phyloP scores from a whole-genome alignment of 345 rosid genomes.

The Eucalyptus erythrocorys region DNA sequence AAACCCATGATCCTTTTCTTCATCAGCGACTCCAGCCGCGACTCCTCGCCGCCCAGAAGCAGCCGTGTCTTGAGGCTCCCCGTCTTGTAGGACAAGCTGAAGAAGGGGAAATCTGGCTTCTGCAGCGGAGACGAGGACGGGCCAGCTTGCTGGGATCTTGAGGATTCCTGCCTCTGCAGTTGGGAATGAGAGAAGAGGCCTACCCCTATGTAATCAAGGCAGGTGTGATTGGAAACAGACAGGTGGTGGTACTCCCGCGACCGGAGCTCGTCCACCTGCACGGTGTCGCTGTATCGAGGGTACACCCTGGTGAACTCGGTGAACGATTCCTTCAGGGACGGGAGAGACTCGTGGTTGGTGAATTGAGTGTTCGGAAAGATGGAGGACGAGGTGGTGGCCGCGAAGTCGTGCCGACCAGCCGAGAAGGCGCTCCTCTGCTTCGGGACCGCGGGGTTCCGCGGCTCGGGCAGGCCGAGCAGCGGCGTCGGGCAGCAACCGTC shows the following conservation, averaged over 20 bases:
- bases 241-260: conserved; percentile 62
- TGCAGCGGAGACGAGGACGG: conserved; percentile 12
- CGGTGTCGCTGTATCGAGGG: conserved; percentile 45
- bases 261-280: conserved; percentile 51
- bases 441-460: conserved; percentile 13
- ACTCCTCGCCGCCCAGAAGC: conserved; percentile 59
- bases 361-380: conserved; percentile 65
- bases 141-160: conserved; percentile 21
- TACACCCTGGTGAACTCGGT: conserved; percentile 51
- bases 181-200: conserved; percentile 84
- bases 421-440: conserved; percentile 38
- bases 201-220: conserved; percentile 87
- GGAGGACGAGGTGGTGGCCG: conserved; percentile 40
- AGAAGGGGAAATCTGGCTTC: conserved; percentile 58
- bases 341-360: conserved; percentile 76
- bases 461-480: conserved; percentile 10
- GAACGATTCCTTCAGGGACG: conserved; percentile 52
- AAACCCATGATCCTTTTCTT: conserved; percentile 71
- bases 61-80: conserved; percentile 77
- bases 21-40: conserved; percentile 54
- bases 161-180: conserved; percentile 29
- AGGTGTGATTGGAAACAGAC: conserved; percentile 43
- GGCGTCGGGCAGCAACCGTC: conserved; percentile 61
- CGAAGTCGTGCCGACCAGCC: conserved; percentile 52
- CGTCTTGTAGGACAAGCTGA: conserved; percentile 61